Evolutionary conservation across 192 early-diverging fungal genomes (phyloP).

Genomic region (Backusella westeae): DNA sequence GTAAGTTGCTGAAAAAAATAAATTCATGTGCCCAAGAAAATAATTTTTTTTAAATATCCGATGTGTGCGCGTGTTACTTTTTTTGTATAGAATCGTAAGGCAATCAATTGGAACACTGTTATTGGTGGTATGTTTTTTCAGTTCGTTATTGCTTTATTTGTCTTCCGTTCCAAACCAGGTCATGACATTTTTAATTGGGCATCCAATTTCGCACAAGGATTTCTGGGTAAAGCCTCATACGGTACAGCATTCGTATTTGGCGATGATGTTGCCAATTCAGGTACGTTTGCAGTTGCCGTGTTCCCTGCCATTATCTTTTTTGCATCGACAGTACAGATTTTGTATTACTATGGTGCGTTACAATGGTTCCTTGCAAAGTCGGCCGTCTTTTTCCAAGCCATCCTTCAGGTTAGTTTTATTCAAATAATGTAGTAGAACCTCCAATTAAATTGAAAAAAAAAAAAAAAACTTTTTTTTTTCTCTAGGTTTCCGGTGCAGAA

Average conservation of each 20-base stretch:
- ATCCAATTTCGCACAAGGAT: constrained; percentile 49
- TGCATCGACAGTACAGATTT: constrained; percentile 76
- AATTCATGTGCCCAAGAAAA: not conserved
- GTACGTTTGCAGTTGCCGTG: constrained; percentile 65
- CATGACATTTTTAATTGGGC: constrained; percentile 72
- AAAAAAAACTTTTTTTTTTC: no score
- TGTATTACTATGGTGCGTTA: constrained; percentile 81
- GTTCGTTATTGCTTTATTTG: constrained; percentile 77
- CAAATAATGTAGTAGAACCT: no score
- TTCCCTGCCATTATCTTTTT: constrained; percentile 91
- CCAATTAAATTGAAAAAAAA: no score
- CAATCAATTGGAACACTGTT: constrained; percentile 78
- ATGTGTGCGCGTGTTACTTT: not conserved
- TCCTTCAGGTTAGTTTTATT: constrained; percentile 56
- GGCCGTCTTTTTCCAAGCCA: constrained; percentile 58
- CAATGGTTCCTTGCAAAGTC: constrained; percentile 75
- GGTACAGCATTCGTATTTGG: constrained; percentile 77
- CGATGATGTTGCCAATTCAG: constrained; percentile 39
- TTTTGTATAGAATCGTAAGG: constrained; percentile 42
- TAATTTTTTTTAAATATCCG: not conserved
- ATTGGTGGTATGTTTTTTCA: constrained; percentile 70
- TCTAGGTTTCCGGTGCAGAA: constrained; percentile 66
- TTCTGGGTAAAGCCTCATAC: constrained; percentile 63
- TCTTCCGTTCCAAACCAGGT: constrained; percentile 73
- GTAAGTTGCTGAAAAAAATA: not conserved